These are phyloP conservation scores for Fusarium verrucosum DNA, from an alignment of 2,329 filamentous ascomycete genomes.

Conservation along the genomic window DNA sequence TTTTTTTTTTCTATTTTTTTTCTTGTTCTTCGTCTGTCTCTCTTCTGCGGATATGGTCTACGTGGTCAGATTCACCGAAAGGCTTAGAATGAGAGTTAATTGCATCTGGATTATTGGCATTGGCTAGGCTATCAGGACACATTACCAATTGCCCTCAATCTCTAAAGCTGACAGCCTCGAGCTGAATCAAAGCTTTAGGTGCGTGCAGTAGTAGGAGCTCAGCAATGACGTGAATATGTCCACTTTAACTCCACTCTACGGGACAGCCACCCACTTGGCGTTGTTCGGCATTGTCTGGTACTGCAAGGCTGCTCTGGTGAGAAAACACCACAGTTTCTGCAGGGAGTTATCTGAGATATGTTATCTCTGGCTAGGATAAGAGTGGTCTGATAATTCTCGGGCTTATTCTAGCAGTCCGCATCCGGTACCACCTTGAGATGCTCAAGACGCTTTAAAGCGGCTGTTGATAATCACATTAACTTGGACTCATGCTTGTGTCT, in stretches of 20 bases:
- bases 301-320: not conserved
- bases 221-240: constrained; percentile 25
- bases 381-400: constrained; percentile 20
- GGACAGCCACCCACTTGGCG: constrained; percentile 6
- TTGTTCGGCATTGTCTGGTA: constrained; percentile 16
- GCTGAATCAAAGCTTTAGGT: constrained; percentile 2
- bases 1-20: not conserved
- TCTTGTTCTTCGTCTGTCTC: not conserved
- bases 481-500: too few species aligned
- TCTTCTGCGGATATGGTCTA: not conserved
- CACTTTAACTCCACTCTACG: constrained; percentile 11
- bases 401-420: not conserved
- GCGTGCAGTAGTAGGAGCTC: constrained; percentile 1
- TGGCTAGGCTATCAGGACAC: not conserved
- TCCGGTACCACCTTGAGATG: not conserved
- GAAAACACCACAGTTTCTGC: not conserved
- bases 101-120: not conserved
- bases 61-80: too few species aligned
- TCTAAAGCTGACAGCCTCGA: not conserved
- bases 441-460: not conserved
- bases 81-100: too few species aligned
- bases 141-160: not conserved
- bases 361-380: constrained; percentile 5
- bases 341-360: not conserved
- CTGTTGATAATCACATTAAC: too few species aligned